A percentile compares a stretch with the other conserved stretches of the same genome.
phyloP scores from a whole-genome alignment of 176 grass and related monocot species.

The Musa beccarii region DNA sequence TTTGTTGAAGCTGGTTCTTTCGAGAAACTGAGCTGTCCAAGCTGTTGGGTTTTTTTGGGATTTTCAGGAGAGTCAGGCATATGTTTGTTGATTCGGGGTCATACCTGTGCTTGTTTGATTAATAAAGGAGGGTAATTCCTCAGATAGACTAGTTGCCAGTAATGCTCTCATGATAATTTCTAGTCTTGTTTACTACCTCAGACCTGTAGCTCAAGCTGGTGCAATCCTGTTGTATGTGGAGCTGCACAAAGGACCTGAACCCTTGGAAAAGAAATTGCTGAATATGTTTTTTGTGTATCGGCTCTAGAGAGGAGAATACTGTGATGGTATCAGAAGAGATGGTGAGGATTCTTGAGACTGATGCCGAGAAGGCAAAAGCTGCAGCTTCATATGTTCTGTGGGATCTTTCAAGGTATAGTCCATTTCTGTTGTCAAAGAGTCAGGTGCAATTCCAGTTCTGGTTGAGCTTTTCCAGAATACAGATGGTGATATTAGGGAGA shows the following conservation, averaged over 20 bases:
- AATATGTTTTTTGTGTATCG: conserved; percentile 12
- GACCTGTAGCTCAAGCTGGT: not conserved
- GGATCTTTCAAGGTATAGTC: conserved; percentile 10
- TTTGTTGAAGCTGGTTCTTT: conserved; percentile 14
- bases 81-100: conserved; percentile 10
- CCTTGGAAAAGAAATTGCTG: conserved; percentile 23
- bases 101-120: conserved; percentile 13
- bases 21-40: conserved; percentile 7
- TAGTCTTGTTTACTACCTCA: conserved; percentile 11
- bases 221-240: conserved; percentile 11
- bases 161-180: conserved; percentile 20
- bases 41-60: conserved; percentile 6
- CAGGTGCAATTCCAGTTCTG: conserved; percentile 5
- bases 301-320: conserved; percentile 16
- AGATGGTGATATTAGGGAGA: not conserved
- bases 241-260: conserved; percentile 3
- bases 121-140: not conserved
- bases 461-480: not conserved
- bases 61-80: conserved; percentile 14
- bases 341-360: conserved; percentile 12
- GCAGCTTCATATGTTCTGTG: conserved; percentile 13
- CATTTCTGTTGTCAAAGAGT: conserved; percentile 4
- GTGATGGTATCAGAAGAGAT: conserved; percentile 15
- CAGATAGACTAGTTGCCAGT: conserved; percentile 2
- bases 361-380: conserved; percentile 3